A percentile compares a stretch with the other conserved stretches of the same genome.
Conservation (phyloP, 257 asterid genomes). For the Eustoma russellianum region DNA sequence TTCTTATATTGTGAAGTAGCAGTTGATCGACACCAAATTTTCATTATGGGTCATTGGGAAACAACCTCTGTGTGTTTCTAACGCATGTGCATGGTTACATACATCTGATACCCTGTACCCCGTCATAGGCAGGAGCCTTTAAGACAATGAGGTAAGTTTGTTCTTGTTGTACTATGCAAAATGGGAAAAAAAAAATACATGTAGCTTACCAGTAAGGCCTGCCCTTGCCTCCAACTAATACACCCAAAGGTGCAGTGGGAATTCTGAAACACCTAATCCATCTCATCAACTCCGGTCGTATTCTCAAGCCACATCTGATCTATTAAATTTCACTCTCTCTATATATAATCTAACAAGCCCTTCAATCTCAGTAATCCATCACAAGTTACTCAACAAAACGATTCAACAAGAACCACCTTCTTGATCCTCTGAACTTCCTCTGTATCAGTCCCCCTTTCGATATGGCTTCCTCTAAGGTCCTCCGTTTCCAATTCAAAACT, state of each 20-base stretch:
- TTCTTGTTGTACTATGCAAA: too few species aligned
- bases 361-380: slow-evolving; percentile 2
- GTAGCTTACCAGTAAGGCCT: too few species aligned
- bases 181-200: too few species aligned
- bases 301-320: neutral
- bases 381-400: neutral
- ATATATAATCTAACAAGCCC: slow-evolving; percentile 3
- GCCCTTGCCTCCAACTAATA: slow-evolving; percentile 18
- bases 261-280: slow-evolving; percentile 46
- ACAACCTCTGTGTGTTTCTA: too few species aligned
- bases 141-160: too few species aligned
- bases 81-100: too few species aligned
- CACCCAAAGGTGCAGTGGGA: slow-evolving; percentile 20
- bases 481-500: slow-evolving; percentile 15
- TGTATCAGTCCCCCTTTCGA: neutral
- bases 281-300: slow-evolving; percentile 48
- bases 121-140: too few species aligned
- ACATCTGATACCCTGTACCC: too few species aligned
- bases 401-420: neutral
- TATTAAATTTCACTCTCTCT: slow-evolving; percentile 10
- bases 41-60: too few species aligned
- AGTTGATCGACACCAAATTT: too few species aligned
- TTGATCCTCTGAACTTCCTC: too few species aligned
- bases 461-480: slow-evolving; percentile 14
- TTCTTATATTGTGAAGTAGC: too few species aligned